Base-by-base conservation (phyloP, 2,329 filamentous ascomycete genomes). In the Penicillium sp. region DNA sequence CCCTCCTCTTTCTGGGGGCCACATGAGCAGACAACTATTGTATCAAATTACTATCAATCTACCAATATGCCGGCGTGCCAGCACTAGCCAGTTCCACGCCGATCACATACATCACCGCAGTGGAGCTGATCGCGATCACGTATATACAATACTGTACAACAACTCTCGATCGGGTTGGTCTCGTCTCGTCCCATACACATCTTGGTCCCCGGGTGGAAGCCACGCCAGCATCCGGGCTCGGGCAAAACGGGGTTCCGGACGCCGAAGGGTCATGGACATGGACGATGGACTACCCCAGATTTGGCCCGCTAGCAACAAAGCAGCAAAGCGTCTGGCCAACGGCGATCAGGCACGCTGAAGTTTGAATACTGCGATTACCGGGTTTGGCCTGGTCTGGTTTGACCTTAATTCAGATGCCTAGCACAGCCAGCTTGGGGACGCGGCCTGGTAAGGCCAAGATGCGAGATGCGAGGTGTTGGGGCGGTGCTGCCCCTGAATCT, bases 181-280 rank as follows among this genome's bases (percentile, higher is more conserved):
- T 31, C 25, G 43, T 47, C 25, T 28, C 43, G 22, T 47, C 43
- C 20, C 43, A 10, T 31, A 31, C 31, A 31, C 31, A 31, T 31
- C 6, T 31, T 31, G 1, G 31, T n/a, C 1, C 34, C 57, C 62
- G 63, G 50, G 48, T 55, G 58, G 51, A 55, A 55, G 50, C 38
- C 48, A 50, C 31, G 25, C 34, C 20, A 41, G 37, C 58, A 63
- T 67, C 63, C 64, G 62, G 49, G 45, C 52, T 66, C 65, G 65
- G 65, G 59, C 34, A 42, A 34, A 61, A 61, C 58, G 61, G 50
- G 54, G 58, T 60, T 65, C 66, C 66, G 66, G 59, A 31, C 43
- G 49, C 65, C 65, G 65, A 64, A 64, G 7, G 31, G 7, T 10
- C 31, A 8, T 3, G 31, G 6, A 31, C 31, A 31, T 6, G 25